Evolutionary conservation across 306 rosid genomes (phyloP), one percentile per base, ranked within the genome.

Genomic region (Purshia tridentata): DNA sequence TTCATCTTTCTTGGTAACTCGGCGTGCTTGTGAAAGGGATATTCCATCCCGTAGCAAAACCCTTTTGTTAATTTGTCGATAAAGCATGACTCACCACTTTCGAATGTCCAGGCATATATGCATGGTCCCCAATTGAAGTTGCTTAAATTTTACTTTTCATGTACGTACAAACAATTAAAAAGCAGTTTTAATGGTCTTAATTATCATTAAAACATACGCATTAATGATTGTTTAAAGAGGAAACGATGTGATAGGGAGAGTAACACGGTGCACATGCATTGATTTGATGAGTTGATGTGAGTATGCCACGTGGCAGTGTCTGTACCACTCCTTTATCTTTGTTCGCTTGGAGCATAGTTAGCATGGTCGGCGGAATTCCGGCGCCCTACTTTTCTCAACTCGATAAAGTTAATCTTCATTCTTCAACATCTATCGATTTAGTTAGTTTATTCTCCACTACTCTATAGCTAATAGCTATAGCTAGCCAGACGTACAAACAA

Each of bases 301-400:
- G 57, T 55, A 42, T 81, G 85, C 84, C 92, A 89, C 89, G 89
- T 91, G 98, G 89, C 80, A 3, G 18, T 23, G 16, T 76, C 71
- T 72, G 54, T 14, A 37, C 98, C 98, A 76, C 83, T 88, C 80
- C 94, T 89, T 93, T 93, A 89, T 85, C 90, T 82, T 83, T 89
- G 82, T 59, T 75, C 66, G 85, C 35, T 44, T 5, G 47, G 9
- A 8, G 9, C 8, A 44, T 74, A 70, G 78, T 15, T 70, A 71
- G 88, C 84, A 81, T 85, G 96, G 93, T 93, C 89, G 95, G 90
- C 88, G 81, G 86, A 82, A 88, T 82, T 88, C 90, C 92, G 76
- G 96, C 94, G 92, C 88, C 93, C 84, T 84, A 70, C 77, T 86
- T 81, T 84, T 88, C 18, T 79, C 77, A 23, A 23, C 35, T 23